Evolutionary conservation across 140 eudicot species (phyloP), one percentile per base, ranked within the genome.

Genomic region (Stevia rebaudiana): DNA sequence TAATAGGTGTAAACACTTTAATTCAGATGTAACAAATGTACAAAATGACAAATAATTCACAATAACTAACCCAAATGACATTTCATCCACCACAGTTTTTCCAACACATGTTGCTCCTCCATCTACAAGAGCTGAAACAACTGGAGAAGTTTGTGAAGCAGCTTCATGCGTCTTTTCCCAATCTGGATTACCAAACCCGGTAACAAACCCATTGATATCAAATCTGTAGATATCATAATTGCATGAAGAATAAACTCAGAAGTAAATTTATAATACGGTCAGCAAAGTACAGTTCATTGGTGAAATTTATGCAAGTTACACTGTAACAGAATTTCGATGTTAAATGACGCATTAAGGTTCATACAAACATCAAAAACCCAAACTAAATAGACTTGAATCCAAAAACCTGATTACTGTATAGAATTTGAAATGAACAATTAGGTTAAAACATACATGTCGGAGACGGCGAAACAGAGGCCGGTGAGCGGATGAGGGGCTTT

Each of bases 401-500:
- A 8, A 19, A 15, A 48, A 48, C 13, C 28, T 48, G 28, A 48
- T 8, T 17, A 35, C 2, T 33, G 17, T 35, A 35, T 12, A 46
- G 16, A 2, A 3, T 58, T 18, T 36, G 11, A 33, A 13, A 58
- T 3, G 16, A 33, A 63, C 48, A 44, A 30, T 18, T n/a, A 63
- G 65, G 56, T 63, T 56, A 30, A 55, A 56, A 28, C 33, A 28
- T 28, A 92, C 98, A 88, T 25, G 56, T 92, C 98, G 61, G 98
- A 92, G 17, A 92, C 90, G 57, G 95, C 95, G 28, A 92, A 92
- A 25, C 86, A 50, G 40, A 92, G 87, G 22, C 78, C 89, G 13
- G 95, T 80, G 47, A 92, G 96, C 40, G 92, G 96, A 21, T 85
- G 91, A 40, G 95, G 98, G 17, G 98, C 98, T 67, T 92, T 92